Evolutionary conservation across 2,329 filamentous ascomycete genomes (phyloP).

Genomic region (Alternaria dauci): DNA sequence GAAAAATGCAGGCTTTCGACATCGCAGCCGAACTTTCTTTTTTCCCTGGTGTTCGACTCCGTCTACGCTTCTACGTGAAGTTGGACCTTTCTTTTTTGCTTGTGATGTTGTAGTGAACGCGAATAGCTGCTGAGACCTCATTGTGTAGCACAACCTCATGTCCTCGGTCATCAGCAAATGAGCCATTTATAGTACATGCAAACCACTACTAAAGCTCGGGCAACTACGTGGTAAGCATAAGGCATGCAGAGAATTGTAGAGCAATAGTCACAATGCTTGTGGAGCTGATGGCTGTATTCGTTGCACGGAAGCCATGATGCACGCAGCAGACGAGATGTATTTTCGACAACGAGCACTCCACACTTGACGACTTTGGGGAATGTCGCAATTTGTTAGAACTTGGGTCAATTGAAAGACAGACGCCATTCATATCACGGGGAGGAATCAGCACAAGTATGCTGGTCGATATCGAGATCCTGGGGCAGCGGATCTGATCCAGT

Average conservation of each 20-base stretch:
- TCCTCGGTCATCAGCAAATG: no score
- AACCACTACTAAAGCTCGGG: background rate
- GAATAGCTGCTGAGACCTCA: background rate
- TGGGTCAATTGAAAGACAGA: no score
- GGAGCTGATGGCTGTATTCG: no score
- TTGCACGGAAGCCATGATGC: background rate
- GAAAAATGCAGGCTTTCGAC: conserved; percentile 3
- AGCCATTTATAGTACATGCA: background rate
- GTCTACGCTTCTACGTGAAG: no score
- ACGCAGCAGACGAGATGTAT: background rate
- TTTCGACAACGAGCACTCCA: background rate
- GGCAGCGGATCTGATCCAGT: background rate
- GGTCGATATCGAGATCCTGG: background rate
- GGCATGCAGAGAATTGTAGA: background rate
- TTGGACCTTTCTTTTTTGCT: background rate
- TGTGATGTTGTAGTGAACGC: background rate
- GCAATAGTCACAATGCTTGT: background rate
- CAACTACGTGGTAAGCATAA: background rate
- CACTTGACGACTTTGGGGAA: background rate
- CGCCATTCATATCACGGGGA: background rate
- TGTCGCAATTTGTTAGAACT: background rate
- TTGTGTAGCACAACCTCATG: background rate
- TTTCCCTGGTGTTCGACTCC: background rate
- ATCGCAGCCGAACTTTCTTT: conserved; percentile 1
- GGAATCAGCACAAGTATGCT: background rate